Base-by-base conservation (phyloP, 306 rosid genomes). In the Lathyrus aphaca region DNA sequence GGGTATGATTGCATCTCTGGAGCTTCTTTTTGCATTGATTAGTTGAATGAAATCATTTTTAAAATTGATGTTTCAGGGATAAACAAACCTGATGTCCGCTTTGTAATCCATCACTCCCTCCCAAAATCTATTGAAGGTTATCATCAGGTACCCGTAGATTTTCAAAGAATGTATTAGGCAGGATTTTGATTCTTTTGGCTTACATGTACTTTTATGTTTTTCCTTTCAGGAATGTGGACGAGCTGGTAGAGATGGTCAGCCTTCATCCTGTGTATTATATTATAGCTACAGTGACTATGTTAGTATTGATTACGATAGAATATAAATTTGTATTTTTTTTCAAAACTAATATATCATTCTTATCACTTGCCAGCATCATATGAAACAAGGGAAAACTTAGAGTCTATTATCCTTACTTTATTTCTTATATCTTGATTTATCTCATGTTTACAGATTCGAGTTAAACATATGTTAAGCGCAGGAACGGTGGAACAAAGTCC, bases 191-290 rank as follows among this genome's bases (percentile, higher is more conserved):
- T 45, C 49, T 63, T 73, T 56, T 74, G 38, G 76, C 80, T 78
- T 64, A 73, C 79, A 74, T 29, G 21, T 0, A 38, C 35, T 45
- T 38, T 55, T 13, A 35, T 76, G 51, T 23, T 50, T 62, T 76
- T 53, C 65, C 75, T 70, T 77, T 74, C 88, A 94, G 99, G 99
- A 94, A 71, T 94, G 99, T 75, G 97, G 99, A 35, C 96, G 99
- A 74, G 99, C 99, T 78, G 99, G 99, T 81, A 88, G 99, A 83
- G 99, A 94, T 77, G 99, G 99, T 77, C 99, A 76, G 66, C 87
- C 77, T 58, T 77, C 99, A 55, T 94, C 99, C 62, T 94, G 99
- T 77, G 79, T 94, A 76, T 72, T 94, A 73, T 94, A 91, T 73
- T 94, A 94, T 74, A 91, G 84, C 86, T 94, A 94, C 58, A 81